These are phyloP conservation scores for Mucor circinelloides DNA, from an alignment of 371 early-diverging fungal genomes.

Conservation along the genomic window DNA sequence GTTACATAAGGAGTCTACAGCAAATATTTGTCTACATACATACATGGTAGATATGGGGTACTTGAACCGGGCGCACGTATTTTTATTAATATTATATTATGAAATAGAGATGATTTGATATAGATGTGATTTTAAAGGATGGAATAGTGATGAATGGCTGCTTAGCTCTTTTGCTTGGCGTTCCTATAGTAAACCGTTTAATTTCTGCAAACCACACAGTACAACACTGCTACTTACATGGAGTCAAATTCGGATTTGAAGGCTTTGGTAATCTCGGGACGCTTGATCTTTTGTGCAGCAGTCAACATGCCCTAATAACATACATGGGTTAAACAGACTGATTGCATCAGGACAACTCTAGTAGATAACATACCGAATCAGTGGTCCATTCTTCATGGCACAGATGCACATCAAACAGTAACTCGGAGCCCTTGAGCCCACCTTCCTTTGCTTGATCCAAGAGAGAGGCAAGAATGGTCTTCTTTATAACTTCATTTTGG, in stretches of 20 bases:
- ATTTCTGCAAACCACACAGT: neutral
- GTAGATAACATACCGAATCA: constrained; percentile 56
- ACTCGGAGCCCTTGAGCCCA: constrained; percentile 73
- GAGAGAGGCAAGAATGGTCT: constrained; percentile 21
- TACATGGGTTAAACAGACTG: neutral
- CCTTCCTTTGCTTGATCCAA: constrained; percentile 56
- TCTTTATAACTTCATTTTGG: constrained; percentile 20
- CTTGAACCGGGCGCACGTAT: neutral
- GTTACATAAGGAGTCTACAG: neutral
- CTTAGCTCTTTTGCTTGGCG: constrained; percentile 22
- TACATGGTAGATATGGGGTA: neutral
- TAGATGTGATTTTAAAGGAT: neutral
- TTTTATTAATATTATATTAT: neutral
- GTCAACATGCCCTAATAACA: constrained; percentile 61
- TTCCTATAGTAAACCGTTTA: constrained; percentile 10
- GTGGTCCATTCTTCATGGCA: constrained; percentile 82
- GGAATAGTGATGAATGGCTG: neutral
- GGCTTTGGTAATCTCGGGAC: constrained; percentile 68
- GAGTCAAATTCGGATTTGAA: constrained; percentile 63
- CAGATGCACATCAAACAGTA: constrained; percentile 66
- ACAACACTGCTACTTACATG: constrained; percentile 41
- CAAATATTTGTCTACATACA: neutral
- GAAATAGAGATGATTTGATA: neutral
- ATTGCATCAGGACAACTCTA: neutral
- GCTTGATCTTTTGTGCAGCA: constrained; percentile 90